Conservation (phyloP, 768 basidiomycete genomes). For the Lentinula sp. region DNA sequence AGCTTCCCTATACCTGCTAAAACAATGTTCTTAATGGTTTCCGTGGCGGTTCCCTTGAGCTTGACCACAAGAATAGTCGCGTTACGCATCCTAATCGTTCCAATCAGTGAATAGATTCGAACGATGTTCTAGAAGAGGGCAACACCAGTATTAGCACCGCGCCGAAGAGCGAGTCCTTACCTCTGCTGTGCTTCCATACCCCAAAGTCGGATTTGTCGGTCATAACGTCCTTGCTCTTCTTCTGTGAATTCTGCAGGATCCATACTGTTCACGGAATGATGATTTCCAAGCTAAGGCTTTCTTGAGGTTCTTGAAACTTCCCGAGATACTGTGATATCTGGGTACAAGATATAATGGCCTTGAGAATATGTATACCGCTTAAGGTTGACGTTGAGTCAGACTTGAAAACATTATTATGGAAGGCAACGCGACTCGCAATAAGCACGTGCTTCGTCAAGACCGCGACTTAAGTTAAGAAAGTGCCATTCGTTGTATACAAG, state of each 20-base stretch:
- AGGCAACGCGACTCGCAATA: background rate
- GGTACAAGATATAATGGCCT: background rate
- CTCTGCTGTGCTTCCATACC: conserved; percentile 96
- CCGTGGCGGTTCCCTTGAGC: conserved; percentile 81
- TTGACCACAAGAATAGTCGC: conserved; percentile 82
- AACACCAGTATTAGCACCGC: background rate
- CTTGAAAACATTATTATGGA: background rate
- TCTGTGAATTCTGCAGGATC: conserved; percentile 56
- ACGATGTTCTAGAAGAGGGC: background rate
- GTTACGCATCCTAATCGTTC: conserved; percentile 74
- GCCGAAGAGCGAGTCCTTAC: conserved; percentile 30
- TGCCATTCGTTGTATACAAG: too few species aligned
- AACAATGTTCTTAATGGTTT: conserved; percentile 96
- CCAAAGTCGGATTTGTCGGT: conserved; percentile 97
- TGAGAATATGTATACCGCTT: background rate
- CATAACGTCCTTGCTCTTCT: conserved; percentile 77
- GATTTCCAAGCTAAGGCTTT: background rate
- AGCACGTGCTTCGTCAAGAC: background rate
- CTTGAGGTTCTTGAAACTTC: background rate
- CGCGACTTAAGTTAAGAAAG: too few species aligned
- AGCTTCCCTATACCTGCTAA: conserved; percentile 92
- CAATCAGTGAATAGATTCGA: conserved; percentile 13
- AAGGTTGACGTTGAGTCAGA: background rate
- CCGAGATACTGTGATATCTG: background rate
- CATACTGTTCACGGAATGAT: background rate